phyloP scores from a whole-genome alignment of 805 yeast species.

The Yueomyces sp. region DNA sequence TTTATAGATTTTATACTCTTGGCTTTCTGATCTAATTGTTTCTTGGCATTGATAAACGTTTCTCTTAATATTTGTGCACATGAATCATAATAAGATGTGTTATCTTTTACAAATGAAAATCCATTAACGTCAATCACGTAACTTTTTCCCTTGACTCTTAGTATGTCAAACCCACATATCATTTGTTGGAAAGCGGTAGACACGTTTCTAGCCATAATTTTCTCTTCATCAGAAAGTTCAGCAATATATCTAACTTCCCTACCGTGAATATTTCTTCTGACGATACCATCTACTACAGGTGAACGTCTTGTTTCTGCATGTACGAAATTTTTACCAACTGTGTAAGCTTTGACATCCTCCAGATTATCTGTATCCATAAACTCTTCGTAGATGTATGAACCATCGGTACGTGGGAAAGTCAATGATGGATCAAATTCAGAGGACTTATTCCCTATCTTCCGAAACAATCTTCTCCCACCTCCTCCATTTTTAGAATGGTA shows the following conservation, averaged over 20 bases:
- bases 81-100: conserved; percentile 68
- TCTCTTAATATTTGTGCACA: conserved; percentile 68
- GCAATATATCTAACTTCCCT: conserved; percentile 91
- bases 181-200: conserved; percentile 74
- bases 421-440: conserved; percentile 87
- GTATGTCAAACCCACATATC: conserved; percentile 90
- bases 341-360: conserved; percentile 97
- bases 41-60: conserved; percentile 53
- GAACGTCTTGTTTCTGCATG: conserved; percentile 98
- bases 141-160: conserved; percentile 78
- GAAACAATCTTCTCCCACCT: conserved; percentile 87
- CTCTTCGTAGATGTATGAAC: conserved; percentile 83
- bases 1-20: conserved; percentile 23
- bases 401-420: conserved; percentile 65
- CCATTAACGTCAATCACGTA: conserved; percentile 97
- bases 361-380: conserved; percentile 97
- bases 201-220: conserved; percentile 65
- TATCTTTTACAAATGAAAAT: conserved; percentile 93
- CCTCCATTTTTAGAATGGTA: conserved; percentile 86
- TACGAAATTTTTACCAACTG: conserved; percentile 82
- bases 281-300: conserved; percentile 98
- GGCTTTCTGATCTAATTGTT: conserved; percentile 29
- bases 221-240: conserved; percentile 60
- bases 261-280: conserved; percentile 92
- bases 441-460: conserved; percentile 94